Evolutionary conservation across 139 green algal species (phyloP).

Genomic region (Volvox reticuliferus): DNA sequence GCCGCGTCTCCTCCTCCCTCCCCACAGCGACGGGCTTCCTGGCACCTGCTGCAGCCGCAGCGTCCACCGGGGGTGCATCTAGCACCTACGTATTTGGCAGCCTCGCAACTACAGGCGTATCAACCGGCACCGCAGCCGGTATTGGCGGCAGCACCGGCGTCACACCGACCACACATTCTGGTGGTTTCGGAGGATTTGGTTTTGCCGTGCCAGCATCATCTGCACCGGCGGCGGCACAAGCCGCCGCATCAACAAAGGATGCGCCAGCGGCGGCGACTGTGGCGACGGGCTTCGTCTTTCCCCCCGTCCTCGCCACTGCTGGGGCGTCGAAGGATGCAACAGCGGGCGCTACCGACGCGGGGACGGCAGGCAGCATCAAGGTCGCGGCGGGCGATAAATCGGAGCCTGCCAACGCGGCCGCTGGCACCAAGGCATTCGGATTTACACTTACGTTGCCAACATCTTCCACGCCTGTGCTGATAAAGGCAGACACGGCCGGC

Average conservation of each 20-base stretch:
- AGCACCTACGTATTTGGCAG: neutral
- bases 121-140: neutral
- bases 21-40: conserved; percentile 5
- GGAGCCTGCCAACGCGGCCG: too few relatives aligned
- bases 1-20: too few relatives aligned
- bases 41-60: neutral
- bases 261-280: neutral
- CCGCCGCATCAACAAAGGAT: neutral
- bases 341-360: too few relatives aligned
- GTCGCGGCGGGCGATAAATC: too few relatives aligned
- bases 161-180: neutral
- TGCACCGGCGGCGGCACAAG: neutral
- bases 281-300: too few relatives aligned
- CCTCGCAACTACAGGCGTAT: neutral
- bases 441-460: too few relatives aligned
- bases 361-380: too few relatives aligned
- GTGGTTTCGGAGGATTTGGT: too few relatives aligned
- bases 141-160: neutral
- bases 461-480: too few relatives aligned
- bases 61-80: neutral
- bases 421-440: too few relatives aligned
- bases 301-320: too few relatives aligned
- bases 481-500: neutral
- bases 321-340: too few relatives aligned
- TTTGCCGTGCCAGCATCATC: neutral